Percentiles rank a stretch among this genome's conserved stretches.
phyloP scores from a whole-genome alignment of 345 rosid genomes.

The Corchorus capsularis region DNA sequence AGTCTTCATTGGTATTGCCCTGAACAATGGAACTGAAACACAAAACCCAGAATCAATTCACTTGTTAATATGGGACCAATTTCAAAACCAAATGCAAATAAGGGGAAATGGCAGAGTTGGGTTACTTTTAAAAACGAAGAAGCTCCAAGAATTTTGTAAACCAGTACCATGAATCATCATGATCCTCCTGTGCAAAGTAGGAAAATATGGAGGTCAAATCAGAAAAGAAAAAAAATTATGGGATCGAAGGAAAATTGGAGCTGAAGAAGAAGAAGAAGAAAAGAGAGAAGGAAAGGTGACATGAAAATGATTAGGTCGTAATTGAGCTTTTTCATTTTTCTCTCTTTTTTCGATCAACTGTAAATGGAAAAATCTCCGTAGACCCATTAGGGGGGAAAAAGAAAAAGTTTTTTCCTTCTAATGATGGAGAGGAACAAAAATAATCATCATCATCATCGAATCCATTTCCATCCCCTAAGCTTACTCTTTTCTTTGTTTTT shows the following conservation, averaged over 20 bases:
- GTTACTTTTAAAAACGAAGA: neutral
- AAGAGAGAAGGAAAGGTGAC: conserved; percentile 26
- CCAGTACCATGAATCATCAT: neutral
- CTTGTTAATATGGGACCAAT: neutral
- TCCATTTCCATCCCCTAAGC: neutral
- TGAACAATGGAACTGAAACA: conserved; percentile 59
- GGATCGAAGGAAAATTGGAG: neutral
- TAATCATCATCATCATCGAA: conserved; percentile 26
- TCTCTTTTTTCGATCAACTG: conserved; percentile 24
- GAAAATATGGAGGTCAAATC: neutral
- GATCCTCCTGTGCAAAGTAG: neutral
- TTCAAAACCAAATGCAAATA: neutral
- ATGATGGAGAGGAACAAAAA: conserved; percentile 22
- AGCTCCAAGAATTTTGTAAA: conserved; percentile 23
- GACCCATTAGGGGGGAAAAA: conserved; percentile 20
- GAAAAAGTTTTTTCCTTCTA: conserved; percentile 23
- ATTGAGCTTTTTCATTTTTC: conserved; percentile 23
- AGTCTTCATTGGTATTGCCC: conserved; percentile 75
- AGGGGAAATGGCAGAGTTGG: conserved; percentile 12
- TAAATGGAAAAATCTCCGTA: conserved; percentile 25
- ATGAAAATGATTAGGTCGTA: conserved; percentile 49
- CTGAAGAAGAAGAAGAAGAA: neutral
- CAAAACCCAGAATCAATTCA: neutral
- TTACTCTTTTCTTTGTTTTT: neutral
- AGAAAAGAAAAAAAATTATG: neutral